Evolutionary conservation across 1,284 basidiomycete species (phyloP).

Genomic region (Vanrija humicola): DNA sequence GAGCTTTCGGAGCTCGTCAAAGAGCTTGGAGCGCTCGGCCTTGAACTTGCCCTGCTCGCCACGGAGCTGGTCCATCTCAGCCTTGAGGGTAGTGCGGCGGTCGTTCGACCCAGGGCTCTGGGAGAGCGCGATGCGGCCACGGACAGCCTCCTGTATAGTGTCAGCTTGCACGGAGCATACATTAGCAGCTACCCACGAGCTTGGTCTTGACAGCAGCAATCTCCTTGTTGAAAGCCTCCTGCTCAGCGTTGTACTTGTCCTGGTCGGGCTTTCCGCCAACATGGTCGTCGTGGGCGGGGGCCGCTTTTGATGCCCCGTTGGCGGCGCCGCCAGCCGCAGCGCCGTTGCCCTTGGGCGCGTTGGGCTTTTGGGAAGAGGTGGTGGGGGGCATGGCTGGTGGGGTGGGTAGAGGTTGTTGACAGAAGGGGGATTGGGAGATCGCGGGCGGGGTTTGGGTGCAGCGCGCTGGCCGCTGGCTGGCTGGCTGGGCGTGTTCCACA

Average conservation of each 20-base stretch:
- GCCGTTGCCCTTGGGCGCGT: conserved; percentile 20
- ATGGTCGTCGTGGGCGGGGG: conserved; percentile 34
- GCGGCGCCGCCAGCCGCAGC: conserved; percentile 18
- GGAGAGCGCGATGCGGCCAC: conserved; percentile 68
- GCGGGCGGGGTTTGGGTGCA: neutral
- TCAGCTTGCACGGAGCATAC: neutral
- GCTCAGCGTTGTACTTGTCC: conserved; percentile 71
- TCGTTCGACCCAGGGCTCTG: conserved; percentile 55
- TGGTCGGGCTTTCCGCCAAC: conserved; percentile 70
- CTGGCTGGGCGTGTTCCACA: neutral
- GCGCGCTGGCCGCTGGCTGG: neutral
- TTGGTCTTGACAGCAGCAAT: conserved; percentile 76
- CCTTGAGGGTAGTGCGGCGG: conserved; percentile 66
- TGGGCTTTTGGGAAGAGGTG: conserved; percentile 42
- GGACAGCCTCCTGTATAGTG: conserved; percentile 62
- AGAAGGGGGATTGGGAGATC: neutral
- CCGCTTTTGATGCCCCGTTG: conserved; percentile 9
- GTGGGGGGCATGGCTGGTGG: conserved; percentile 42
- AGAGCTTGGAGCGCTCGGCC: conserved; percentile 63
- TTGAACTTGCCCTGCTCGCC: conserved; percentile 78
- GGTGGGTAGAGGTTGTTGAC: conserved; percentile 1
- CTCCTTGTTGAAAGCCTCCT: conserved; percentile 72
- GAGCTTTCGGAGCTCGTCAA: conserved; percentile 76
- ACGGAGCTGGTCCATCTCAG: conserved; percentile 77
- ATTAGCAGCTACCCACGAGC: conserved; percentile 58